A percentile compares a stretch with the other conserved stretches of the same genome.
These are phyloP conservation scores for Clathrospora elynae DNA, from an alignment of 2,329 filamentous ascomycete genomes.

Conservation along the genomic window DNA sequence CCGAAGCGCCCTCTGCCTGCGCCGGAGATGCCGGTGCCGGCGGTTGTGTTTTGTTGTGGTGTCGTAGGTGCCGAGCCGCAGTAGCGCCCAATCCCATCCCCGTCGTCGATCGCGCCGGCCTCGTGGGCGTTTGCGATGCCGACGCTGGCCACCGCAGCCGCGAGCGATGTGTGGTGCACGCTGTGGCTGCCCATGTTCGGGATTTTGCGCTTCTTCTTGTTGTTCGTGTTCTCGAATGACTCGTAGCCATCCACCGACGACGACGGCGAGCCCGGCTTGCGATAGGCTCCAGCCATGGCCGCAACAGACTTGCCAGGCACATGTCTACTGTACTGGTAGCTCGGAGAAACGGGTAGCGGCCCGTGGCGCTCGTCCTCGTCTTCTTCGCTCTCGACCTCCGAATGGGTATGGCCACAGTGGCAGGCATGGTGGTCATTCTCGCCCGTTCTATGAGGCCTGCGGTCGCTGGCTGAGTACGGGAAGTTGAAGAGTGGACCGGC, in stretches of 20 bases:
- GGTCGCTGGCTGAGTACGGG: conserved; percentile 53
- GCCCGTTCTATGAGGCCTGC: conserved; percentile 50
- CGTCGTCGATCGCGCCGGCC: conserved; percentile 52
- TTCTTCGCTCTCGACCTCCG: conserved; percentile 65
- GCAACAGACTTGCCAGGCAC: conserved; percentile 31
- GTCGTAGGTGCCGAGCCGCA: conserved; percentile 62
- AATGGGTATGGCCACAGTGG: conserved; percentile 53
- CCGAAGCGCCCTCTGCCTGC: conserved; percentile 83
- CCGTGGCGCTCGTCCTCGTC: conserved; percentile 54
- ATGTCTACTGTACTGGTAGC: conserved; percentile 46
- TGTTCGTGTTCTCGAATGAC: conserved; percentile 97
- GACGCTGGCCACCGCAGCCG: conserved; percentile 68
- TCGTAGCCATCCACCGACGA: conserved; percentile 89
- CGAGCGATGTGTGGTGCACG: conserved; percentile 61
- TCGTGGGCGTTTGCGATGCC: conserved; percentile 58
- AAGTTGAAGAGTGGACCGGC: conserved; percentile 78
- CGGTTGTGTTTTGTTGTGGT: conserved; percentile 52
- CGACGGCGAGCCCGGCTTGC: conserved; percentile 60
- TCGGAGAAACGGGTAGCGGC: conserved; percentile 49
- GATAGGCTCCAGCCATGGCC: conserved; percentile 39
- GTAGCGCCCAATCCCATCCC: conserved; percentile 56
- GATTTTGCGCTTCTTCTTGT: conserved; percentile 99
- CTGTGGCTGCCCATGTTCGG: conserved; percentile 79
- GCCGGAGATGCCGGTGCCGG: conserved; percentile 75
- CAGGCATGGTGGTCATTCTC: conserved; percentile 58